Evolutionary conservation across 2,329 filamentous ascomycete genomes (phyloP), one percentile per base, ranked within the genome.

Genomic region (Penicillium sp.): DNA sequence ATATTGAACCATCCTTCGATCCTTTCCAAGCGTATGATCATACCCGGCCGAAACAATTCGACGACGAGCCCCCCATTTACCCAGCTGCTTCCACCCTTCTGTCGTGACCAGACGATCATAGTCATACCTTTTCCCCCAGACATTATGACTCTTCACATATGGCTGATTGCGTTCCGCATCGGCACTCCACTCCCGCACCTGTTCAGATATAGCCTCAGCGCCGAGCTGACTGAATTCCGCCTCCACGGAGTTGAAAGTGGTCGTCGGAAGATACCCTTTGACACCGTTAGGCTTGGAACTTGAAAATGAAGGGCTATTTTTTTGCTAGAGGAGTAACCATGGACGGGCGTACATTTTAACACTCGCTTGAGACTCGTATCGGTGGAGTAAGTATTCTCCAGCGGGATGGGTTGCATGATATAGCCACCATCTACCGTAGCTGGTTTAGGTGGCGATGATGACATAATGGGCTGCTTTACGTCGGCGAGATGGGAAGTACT

Each of bases 161-260:
- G 84, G 83, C 39, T 79, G 76, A 53, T 85, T 83, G 37, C 71
- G 74, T 64, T 88, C 85, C 0, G 84, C 79, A 61, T 88, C 81
- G 0, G 78, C 77, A 32, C 55, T 65, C 63, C 61, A 66, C 33
- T 59, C 61, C 5, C 55, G 54, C 25, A 67, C 51, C 41, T 53
- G 52, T 9, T 58, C 51, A 3, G 65, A 68, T 28, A 67, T 51
- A 11, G 64, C 64, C 46, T 68, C 64, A 3, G 51, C 61, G 27
- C 63, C 66, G 33, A 67, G 55, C 35, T 57, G 53, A 3, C 35
- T 51, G 9, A 67, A 52, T 6, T 59, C 54, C 3, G 54, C 43
- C 33, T 61, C 55, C 13, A 84, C 65, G 67, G 75, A 80, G 52
- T 74, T 63, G 39, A 85, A 76, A n/a, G 83, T 68, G 39, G 73